phyloP scores from a whole-genome alignment of 805 yeast species.

The Candida ficus region DNA sequence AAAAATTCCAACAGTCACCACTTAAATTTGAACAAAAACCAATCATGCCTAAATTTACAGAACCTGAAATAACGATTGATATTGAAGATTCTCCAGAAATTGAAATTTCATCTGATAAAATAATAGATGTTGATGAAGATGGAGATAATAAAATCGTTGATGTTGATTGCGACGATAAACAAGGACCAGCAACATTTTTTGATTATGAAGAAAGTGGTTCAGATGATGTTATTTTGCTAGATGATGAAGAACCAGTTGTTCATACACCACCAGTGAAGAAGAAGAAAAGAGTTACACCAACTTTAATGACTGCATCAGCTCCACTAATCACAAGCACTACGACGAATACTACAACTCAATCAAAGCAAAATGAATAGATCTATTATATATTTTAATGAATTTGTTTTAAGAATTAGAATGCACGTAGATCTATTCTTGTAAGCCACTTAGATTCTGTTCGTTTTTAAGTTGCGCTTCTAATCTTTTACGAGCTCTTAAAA shows the following conservation, averaged over 20 bases:
- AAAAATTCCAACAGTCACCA: no score
- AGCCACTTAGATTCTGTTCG: slow-evolving; percentile 19
- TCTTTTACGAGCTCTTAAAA: slow-evolving; percentile 55
- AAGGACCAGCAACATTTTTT: no score
- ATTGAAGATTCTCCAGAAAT: no score
- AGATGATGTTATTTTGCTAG: neutral
- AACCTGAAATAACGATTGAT: no score
- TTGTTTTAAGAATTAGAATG: neutral
- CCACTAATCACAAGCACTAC: neutral
- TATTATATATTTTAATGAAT: neutral
- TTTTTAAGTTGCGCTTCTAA: slow-evolving; percentile 34
- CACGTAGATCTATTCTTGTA: slow-evolving; percentile 9
- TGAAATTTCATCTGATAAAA: neutral
- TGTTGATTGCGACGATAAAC: neutral
- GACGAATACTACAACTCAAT: neutral
- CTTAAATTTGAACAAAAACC: no score
- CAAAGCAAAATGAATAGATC: neutral
- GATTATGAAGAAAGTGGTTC: no score
- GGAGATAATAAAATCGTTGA: neutral
- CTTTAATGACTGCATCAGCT: slow-evolving; percentile 4
- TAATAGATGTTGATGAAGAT: no score
- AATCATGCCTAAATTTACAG: no score
- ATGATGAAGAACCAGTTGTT: neutral
- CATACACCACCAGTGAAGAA: slow-evolving; percentile 19
- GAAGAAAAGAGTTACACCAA: slow-evolving; percentile 25